Base-by-base conservation (phyloP, 805 yeast species). In the Saturnispora saitoi region DNA sequence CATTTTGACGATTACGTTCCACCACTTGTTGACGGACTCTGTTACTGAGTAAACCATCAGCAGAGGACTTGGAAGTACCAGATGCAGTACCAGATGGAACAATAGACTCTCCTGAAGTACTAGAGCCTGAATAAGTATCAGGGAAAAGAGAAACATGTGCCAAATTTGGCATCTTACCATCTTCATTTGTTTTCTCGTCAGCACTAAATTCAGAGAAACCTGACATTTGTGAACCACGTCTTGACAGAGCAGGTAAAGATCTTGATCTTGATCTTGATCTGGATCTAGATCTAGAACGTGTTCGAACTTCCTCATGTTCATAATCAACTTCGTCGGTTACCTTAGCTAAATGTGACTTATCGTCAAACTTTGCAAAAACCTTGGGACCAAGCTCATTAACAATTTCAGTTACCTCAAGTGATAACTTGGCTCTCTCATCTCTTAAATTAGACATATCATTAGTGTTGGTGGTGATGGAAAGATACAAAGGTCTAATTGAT, bases 381-480 rank as follows among this genome's bases (percentile, higher is more conserved):
- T 80, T 78, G 2, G 95, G 93, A 1, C 97, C 98, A 43, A 84
- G 72, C 34, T 76, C 80, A 60, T 90, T 88, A 44, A 90, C 86
- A 6, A 84, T 68, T 43, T 83, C 85, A 1, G 96, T 86, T 45
- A 93, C 85, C 53, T 86, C 83, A 49, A 71, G 75, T 15, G 86
- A 78, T 50, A 91, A 71, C 48, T 71, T 74, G 37, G 70, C 68
- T 54, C 97, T 73, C 47, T 80, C 77, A 29, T 70, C 66, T 56
- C 84, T 79, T 52, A 93, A 69, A 51, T 80, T 74, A 36, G 61
- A 58, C 41, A 84, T 66, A 4, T 78, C 73, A 1, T 70, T 68
- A 8, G 86, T 83, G 4, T 76, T 69, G 4, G 64, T 57, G 3
- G 75, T 72, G 12, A 85, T 63, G 0, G 84, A 76, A 11, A 83